Evolutionary conservation across 306 rosid species (phyloP).

Genomic region (Lotus japonicus): DNA sequence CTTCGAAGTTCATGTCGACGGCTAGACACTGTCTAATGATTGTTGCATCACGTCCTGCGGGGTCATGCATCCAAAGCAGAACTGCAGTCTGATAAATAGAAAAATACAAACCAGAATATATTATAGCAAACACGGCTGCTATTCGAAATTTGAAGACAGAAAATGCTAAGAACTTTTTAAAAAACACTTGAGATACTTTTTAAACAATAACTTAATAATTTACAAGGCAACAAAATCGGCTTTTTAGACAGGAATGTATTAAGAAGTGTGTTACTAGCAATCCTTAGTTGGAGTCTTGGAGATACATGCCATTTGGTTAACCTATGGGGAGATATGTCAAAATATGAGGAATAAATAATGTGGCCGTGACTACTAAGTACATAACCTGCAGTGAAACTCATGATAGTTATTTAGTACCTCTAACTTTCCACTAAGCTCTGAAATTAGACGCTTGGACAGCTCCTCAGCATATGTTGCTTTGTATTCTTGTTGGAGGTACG

Average conservation of each 20-base stretch:
- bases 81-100: constrained; percentile 49
- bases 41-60: constrained; percentile 55
- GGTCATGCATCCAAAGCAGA: constrained; percentile 73
- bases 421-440: constrained; percentile 57
- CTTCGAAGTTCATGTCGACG: constrained; percentile 28
- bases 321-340: background rate
- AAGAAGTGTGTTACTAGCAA: background rate
- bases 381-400: background rate
- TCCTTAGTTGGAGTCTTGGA: background rate
- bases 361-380: background rate
- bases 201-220: too few relatives aligned
- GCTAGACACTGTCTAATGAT: constrained; percentile 35
- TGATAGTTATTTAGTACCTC: constrained; percentile 34
- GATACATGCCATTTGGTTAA: background rate
- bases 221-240: too few relatives aligned
- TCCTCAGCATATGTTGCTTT: constrained; percentile 44
- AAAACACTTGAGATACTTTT: too few relatives aligned
- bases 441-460: constrained; percentile 45
- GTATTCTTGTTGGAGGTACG: constrained; percentile 54
- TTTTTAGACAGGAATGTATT: background rate
- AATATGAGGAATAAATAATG: background rate
- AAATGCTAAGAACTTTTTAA: background rate
- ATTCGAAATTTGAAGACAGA: background rate
- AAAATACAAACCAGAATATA: background rate
- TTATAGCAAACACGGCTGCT: background rate